These are phyloP conservation scores for Pisolithus sp. DNA, from an alignment of 768 basidiomycete species.

Conservation along the genomic window DNA sequence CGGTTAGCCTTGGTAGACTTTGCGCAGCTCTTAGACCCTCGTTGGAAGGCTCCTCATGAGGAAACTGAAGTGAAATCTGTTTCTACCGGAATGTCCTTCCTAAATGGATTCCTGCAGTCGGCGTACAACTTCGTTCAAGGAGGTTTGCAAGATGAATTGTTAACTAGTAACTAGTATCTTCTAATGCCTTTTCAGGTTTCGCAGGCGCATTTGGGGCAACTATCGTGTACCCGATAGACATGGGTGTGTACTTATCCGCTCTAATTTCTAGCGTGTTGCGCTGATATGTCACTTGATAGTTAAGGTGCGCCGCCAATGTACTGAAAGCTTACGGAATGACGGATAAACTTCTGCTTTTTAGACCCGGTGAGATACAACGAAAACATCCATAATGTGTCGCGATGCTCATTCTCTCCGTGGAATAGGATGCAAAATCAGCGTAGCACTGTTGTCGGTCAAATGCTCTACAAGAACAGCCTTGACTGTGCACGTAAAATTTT, in stretches of 20 bases:
- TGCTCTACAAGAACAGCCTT: slow-evolving; percentile 92
- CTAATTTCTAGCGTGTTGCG: slow-evolving; percentile 1
- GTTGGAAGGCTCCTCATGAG: slow-evolving; percentile 72
- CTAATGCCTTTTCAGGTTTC: slow-evolving; percentile 47
- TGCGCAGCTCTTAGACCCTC: slow-evolving; percentile 85
- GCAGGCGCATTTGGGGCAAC: slow-evolving; percentile 95
- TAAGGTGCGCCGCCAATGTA: slow-evolving; percentile 47
- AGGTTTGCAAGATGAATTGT: slow-evolving; percentile 38
- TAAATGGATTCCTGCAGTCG: slow-evolving; percentile 60
- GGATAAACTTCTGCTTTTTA: slow-evolving; percentile 18
- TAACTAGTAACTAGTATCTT: not conserved
- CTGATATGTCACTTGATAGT: slow-evolving; percentile 36
- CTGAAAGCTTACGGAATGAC: not conserved
- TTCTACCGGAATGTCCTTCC: slow-evolving; percentile 34
- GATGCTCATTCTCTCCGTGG: slow-evolving; percentile 3
- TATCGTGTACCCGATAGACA: slow-evolving; percentile 96
- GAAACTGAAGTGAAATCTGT: slow-evolving; percentile 32
- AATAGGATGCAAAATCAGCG: slow-evolving; percentile 95
- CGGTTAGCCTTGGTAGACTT: slow-evolving; percentile 87
- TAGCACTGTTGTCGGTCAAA: slow-evolving; percentile 91
- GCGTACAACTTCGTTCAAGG: slow-evolving; percentile 86
- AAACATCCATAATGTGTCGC: not conserved
- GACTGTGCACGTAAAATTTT: slow-evolving; percentile 95
- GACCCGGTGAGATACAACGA: slow-evolving; percentile 46
- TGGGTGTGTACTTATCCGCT: slow-evolving; percentile 48